Evolutionary conservation across 139 green algal species (phyloP).

Genomic region (Desmodesmus armatus): DNA sequence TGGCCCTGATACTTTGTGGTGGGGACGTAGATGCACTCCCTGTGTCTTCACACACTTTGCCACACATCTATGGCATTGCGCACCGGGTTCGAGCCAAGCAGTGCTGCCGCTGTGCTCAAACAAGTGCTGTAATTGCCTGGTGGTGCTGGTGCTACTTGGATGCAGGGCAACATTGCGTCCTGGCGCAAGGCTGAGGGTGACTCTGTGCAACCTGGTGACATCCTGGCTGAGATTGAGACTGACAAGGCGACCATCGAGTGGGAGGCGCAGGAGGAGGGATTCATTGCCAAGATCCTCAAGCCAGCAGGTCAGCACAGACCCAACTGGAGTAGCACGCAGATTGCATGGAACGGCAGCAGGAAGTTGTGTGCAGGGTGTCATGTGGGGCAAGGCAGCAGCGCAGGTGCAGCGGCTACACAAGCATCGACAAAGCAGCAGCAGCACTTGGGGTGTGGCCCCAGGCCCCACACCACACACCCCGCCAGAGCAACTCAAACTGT

Average conservation of each 20-base stretch:
- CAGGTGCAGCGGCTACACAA: too few species aligned
- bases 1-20: too few species aligned
- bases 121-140: background rate
- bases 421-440: background rate
- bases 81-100: background rate
- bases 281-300: slow-evolving; percentile 68
- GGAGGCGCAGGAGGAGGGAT: slow-evolving; percentile 72
- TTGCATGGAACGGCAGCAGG: too few species aligned
- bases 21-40: background rate
- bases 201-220: slow-evolving; percentile 53
- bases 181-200: slow-evolving; percentile 83
- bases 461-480: too few species aligned
- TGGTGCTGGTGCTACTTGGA: background rate
- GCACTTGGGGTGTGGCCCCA: too few species aligned
- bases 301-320: slow-evolving; percentile 43
- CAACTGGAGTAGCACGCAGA: slow-evolving; percentile 40
- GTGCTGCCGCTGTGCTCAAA: background rate
- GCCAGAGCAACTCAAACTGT: too few species aligned
- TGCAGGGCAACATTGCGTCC: slow-evolving; percentile 82
- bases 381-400: background rate
- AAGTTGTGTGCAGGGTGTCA: too few species aligned
- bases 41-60: background rate
- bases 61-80: background rate
- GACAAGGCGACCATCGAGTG: slow-evolving; percentile 93
- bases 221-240: slow-evolving; percentile 93